Evolutionary conservation across 192 early-diverging fungal species (phyloP), one percentile per base, ranked within the genome.

Genomic region (Endogone sp.): DNA sequence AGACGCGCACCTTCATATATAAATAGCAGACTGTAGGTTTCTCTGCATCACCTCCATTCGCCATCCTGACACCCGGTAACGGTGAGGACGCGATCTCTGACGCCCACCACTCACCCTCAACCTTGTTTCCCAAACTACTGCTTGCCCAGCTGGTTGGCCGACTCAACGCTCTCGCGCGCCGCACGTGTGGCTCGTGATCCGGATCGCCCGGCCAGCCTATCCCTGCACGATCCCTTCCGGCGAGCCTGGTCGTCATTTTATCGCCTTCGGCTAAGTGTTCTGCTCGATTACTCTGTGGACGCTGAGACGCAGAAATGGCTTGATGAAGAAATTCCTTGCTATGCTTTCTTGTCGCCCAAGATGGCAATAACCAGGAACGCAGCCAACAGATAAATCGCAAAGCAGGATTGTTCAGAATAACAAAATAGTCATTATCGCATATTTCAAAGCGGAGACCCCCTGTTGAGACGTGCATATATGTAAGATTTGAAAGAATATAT

Each of bases 361-460:
- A 49, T 1, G 37, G 37, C 37, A 49, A 49, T 16, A 49, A 16
- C 37, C 37, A 49, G 37, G 37, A 49, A 11, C 16, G 37, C 37
- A 49, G 1, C 37, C 37, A 49, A 16, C 16, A 1, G 16, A 49
- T 49, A 13, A 55, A 32, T 23, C 31, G 58, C 29, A 29, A 54
- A 2, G 66, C 27, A 24, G 67, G 55, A 25, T 70, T 70, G 55
- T 73, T 44, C 24, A 65, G 58, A 13, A 31, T 71, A 25, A 65
- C 20, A 27, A 77, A 71, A 54, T 58, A 62, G 4, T 72, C 31
- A 28, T 72, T 58, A 21, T 73, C 31, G 49, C 69, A 72, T 3
- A 75, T 66, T 23, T 73, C 68, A 68, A 79, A 69, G 26, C 73
- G 67, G n/a, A 79, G 61, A 13, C 73, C 72, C 31, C 78, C 64